Evolutionary conservation across 768 basidiomycete genomes (phyloP).

Genomic region (Boletus tylopilopsis): DNA sequence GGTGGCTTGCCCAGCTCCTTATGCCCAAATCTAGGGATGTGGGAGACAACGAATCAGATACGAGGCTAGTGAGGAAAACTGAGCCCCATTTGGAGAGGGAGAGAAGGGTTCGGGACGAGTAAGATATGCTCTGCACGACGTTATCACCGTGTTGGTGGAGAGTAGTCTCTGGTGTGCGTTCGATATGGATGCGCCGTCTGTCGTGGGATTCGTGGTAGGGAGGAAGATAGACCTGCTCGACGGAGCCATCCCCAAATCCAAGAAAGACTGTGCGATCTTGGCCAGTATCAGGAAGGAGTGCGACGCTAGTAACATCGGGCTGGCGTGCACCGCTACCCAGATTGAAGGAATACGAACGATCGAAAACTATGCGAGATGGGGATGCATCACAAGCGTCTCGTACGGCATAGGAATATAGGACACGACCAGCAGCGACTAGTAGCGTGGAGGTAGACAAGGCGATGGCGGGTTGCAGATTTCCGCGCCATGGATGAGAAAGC

Average conservation of each 20-base stretch:
- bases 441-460: slow-evolving; percentile 54
- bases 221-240: slow-evolving; percentile 45
- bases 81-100: slow-evolving; percentile 57
- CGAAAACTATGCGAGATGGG: slow-evolving; percentile 44
- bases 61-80: slow-evolving; percentile 37
- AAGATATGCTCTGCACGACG: slow-evolving; percentile 54
- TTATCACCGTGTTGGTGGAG: slow-evolving; percentile 40
- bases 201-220: slow-evolving; percentile 5
- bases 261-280: slow-evolving; percentile 46
- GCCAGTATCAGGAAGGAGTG: slow-evolving; percentile 44
- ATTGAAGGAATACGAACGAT: slow-evolving; percentile 42
- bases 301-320: slow-evolving; percentile 53
- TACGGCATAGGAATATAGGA: slow-evolving; percentile 57
- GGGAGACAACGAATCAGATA: slow-evolving; percentile 14
- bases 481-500: slow-evolving; percentile 54
- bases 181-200: slow-evolving; percentile 17
- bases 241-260: slow-evolving; percentile 56
- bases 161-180: slow-evolving; percentile 18
- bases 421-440: slow-evolving; percentile 56
- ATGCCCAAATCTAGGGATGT: slow-evolving; percentile 41
- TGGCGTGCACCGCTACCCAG: slow-evolving; percentile 26
- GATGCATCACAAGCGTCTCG: slow-evolving; percentile 25
- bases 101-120: slow-evolving; percentile 42
- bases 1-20: slow-evolving; percentile 62
- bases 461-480: slow-evolving; percentile 53